These are phyloP conservation scores for Boletus rex-veris DNA, from an alignment of 768 basidiomycete genomes.

Conservation along the genomic window DNA sequence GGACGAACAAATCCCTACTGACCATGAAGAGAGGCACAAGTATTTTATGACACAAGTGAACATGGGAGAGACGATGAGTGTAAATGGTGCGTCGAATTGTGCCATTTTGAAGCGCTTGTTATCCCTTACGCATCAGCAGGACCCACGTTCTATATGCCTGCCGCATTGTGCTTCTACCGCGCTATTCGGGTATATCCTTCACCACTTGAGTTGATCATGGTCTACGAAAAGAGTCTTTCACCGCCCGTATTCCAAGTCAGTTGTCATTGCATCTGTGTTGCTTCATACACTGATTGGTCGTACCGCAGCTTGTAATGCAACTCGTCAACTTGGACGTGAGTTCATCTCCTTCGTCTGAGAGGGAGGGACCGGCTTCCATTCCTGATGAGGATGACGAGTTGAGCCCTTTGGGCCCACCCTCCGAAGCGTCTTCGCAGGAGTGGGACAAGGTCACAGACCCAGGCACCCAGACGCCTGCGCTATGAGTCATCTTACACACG, in stretches of 20 bases:
- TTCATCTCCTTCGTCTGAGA: conserved; percentile 45
- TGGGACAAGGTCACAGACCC: conserved; percentile 87
- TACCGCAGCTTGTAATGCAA: conserved; percentile 64
- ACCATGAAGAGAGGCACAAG: conserved; percentile 75
- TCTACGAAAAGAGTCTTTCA: conserved; percentile 90
- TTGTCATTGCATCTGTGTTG: background rate
- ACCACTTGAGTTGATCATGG: conserved; percentile 89
- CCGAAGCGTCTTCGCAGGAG: conserved; percentile 85
- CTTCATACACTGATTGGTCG: conserved; percentile 7
- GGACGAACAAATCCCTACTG: conserved; percentile 61
- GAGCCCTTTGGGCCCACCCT: conserved; percentile 72
- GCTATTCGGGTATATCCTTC: conserved; percentile 93
- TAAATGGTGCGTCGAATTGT: conserved; percentile 50
- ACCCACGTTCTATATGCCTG: conserved; percentile 68
- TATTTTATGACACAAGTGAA: conserved; percentile 92
- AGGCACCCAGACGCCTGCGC: conserved; percentile 50
- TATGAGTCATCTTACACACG: conserved; percentile 32
- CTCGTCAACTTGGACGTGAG: conserved; percentile 89
- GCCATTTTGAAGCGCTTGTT: background rate
- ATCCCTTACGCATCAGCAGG: conserved; percentile 45
- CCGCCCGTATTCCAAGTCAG: conserved; percentile 73
- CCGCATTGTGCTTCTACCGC: conserved; percentile 89
- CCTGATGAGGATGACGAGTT: conserved; percentile 51
- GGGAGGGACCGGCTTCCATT: conserved; percentile 22
- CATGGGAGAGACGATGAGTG: conserved; percentile 79